phyloP scores from a whole-genome alignment of 2,329 filamentous ascomycete genomes.

The Clonostachys chloroleuca region DNA sequence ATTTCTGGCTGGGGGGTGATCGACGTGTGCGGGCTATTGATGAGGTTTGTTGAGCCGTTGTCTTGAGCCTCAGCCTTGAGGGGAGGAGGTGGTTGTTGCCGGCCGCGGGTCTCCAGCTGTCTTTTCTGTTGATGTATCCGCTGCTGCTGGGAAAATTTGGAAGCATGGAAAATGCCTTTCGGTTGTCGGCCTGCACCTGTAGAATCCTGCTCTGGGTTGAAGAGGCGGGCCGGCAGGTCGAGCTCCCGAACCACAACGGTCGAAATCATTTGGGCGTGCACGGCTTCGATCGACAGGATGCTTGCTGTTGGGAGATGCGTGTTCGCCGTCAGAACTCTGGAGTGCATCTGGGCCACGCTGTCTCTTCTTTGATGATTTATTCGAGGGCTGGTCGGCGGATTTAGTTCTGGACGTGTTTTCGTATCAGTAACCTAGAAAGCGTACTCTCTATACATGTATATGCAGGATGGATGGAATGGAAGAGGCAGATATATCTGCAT shows the following conservation, averaged over 20 bases:
- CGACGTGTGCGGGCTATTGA: neutral
- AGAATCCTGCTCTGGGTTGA: slow-evolving; percentile 13
- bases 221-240: slow-evolving; percentile 15
- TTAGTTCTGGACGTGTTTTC: neutral
- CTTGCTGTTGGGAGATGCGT: neutral
- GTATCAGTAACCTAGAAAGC: neutral
- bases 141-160: neutral
- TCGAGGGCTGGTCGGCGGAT: neutral
- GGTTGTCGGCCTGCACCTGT: too few species aligned
- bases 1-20: slow-evolving; percentile 50
- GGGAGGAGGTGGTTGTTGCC: neutral
- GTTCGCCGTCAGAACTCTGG: neutral
- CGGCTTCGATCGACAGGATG: too few species aligned
- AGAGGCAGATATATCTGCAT: neutral
- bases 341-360: neutral
- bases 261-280: too few species aligned
- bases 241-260: too few species aligned
- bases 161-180: neutral
- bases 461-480: neutral
- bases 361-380: neutral
- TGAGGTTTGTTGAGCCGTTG: neutral
- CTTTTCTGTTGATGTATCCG: too few species aligned
- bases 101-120: too few species aligned
- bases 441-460: neutral
- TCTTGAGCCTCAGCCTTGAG: neutral